Evolutionary conservation across 2,329 filamentous ascomycete genomes (phyloP), one percentile per base, ranked within the genome.

Genomic region (Claviceps monticola): DNA sequence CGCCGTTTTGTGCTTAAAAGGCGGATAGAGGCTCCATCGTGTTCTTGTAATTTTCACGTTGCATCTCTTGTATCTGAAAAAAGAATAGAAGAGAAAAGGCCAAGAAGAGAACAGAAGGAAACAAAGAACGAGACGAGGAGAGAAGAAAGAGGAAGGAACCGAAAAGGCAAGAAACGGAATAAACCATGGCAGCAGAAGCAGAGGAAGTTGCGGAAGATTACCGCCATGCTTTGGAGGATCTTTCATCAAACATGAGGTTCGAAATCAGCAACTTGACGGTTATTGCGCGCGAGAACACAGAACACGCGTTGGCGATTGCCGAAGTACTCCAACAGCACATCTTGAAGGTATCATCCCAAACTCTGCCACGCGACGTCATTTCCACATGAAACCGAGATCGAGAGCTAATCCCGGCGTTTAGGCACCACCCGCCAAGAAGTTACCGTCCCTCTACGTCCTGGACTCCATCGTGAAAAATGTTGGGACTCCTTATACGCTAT

Each of bases 381-480:
- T 47, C 4, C 2, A 8, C 11, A 38, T 5, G 8, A 23, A 29
- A 23, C 16, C 16, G 39, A 29, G 41, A 29, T 17, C 29, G 49
- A 26, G 8, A 43, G 61, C 74, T 78, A 61, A 78, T 62, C 55
- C 53, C 41, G 8, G 6, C 49, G 48, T 43, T 58, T 69, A 98
- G 93, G 88, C 86, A 51, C 80, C 88, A 46, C 89, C 93, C 41
- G 78, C 82, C 55, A 90, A 89, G 67, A 98, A 97, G 64, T 74
- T 98, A 2, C 90, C 93, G 17, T 88, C 93, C n/a, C 77, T 98
- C 29, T 98, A 97, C 70, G 88, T 98, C 58, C 83, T 98, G 63
- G 93, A 98, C 70, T 97, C 91, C 16, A 91, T 98, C 55, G 90
- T 95, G 64, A 98, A 98, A 70, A 97, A 98, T 73, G 89, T 98